These are phyloP conservation scores for Brassica incana DNA, from an alignment of 345 rosid species.

Conservation along the genomic window DNA sequence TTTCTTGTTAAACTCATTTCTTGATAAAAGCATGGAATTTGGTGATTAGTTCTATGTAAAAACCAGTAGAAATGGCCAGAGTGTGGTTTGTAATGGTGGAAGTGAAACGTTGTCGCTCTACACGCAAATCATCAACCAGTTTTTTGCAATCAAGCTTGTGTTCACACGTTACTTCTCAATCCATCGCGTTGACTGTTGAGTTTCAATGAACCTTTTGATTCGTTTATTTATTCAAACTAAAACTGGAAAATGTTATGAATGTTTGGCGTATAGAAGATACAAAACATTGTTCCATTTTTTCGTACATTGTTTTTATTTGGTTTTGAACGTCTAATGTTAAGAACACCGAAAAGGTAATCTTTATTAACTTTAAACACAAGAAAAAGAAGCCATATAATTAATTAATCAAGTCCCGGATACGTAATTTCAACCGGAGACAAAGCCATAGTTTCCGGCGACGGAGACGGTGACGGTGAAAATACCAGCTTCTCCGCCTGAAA, in stretches of 20 bases:
- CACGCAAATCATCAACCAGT: background rate
- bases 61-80: background rate
- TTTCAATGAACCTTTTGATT: background rate
- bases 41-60: no score
- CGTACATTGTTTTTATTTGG: background rate
- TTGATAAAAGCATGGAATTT: no score
- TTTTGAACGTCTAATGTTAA: background rate
- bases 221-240: background rate
- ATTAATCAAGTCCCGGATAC: slow-evolving; percentile 16
- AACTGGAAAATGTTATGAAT: background rate
- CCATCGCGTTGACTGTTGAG: background rate
- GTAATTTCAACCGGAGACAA: slow-evolving; percentile 4
- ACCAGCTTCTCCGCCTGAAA: slow-evolving; percentile 12
- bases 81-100: background rate
- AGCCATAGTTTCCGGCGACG: slow-evolving; percentile 4
- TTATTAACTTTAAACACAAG: background rate
- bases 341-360: background rate
- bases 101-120: background rate
- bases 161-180: background rate
- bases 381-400: background rate
- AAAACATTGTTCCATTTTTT: background rate
- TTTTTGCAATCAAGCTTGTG: background rate
- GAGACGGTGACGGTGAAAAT: slow-evolving; percentile 30
- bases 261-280: background rate
- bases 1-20: background rate